Base-by-base conservation (phyloP, 176 grass and related monocot genomes). In the Eleusine indica region DNA sequence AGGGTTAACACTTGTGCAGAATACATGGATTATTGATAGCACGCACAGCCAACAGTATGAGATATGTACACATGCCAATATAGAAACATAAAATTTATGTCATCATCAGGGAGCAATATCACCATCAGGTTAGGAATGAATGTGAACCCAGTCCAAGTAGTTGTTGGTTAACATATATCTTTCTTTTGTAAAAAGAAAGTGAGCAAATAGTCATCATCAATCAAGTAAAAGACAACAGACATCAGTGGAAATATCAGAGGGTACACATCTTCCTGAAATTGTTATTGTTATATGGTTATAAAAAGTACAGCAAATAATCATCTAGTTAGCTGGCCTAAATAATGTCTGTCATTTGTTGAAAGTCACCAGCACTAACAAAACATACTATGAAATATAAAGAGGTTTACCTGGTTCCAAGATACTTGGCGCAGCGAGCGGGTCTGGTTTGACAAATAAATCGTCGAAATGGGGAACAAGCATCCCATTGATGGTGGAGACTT, bases 391-490 rank as follows among this genome's bases (percentile, higher is more conserved):
- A 66, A 66, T 47, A 75, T n/a, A 22, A 22, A 60, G 11, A 76
- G 37, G 67, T 56, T 83, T 91, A 99, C 96, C 96, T 63, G 78
- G 51, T 79, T 85, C 84, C 39, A 83, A 65, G 72, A 90, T 39
- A 30, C 46, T 90, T 76, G 41, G 21, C 53, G 76, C 81, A 43
- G 78, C 30, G 47, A 83, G 80, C 58, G 91, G 89, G 81, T 85
- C 48, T 18, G 51, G 12, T 44, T 80, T 2, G 21, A 80, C 75
- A 41, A 86, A 35, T 35, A 35, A 87, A 13, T 41, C 82, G 87
- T 78, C 77, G 46, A 29, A 70, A 88, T 83, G 69, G 67, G 66
- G 78, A 7, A 79, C 67, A 38, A 75, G 61, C 73, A 88, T 71
- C 69, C 77, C 77, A 8, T 77, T 47, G 39, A 74, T 56, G 71